phyloP scores from a whole-genome alignment of 352 stramenopile species.

The Pythium aquatile region DNA sequence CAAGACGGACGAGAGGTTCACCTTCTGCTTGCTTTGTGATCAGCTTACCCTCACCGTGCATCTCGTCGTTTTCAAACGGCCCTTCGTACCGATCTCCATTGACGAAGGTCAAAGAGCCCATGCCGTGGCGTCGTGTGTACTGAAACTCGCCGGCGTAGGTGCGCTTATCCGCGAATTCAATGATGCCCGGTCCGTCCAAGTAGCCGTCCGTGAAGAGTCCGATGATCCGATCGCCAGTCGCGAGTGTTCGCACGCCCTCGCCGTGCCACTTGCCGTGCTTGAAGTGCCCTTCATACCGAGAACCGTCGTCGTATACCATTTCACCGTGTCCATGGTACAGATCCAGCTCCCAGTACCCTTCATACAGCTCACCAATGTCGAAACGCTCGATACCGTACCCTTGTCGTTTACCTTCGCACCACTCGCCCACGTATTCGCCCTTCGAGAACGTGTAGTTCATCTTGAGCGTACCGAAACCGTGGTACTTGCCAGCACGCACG shows the following conservation, averaged over 20 bases:
- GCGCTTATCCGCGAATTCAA: slow-evolving; percentile 68
- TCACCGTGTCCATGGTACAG: slow-evolving; percentile 67
- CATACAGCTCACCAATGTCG: slow-evolving; percentile 70
- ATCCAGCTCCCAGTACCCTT: slow-evolving; percentile 73
- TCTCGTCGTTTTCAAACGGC: slow-evolving; percentile 79
- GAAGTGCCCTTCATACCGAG: slow-evolving; percentile 66
- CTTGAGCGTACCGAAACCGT: slow-evolving; percentile 68
- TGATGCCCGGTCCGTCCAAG: slow-evolving; percentile 50
- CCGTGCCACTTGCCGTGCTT: slow-evolving; percentile 72
- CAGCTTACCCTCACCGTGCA: slow-evolving; percentile 82
- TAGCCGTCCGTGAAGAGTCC: slow-evolving; percentile 58
- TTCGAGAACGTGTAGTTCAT: slow-evolving; percentile 57
- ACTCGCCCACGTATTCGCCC: slow-evolving; percentile 83
- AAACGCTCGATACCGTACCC: slow-evolving; percentile 83
- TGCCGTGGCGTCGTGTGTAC: slow-evolving; percentile 63
- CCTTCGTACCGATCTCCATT: slow-evolving; percentile 92
- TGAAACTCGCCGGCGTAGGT: slow-evolving; percentile 67
- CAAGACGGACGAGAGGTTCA: slow-evolving; percentile 61
- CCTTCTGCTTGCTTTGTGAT: slow-evolving; percentile 35
- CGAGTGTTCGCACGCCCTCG: slow-evolving; percentile 55
- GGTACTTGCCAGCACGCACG: slow-evolving; percentile 56
- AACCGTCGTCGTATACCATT: slow-evolving; percentile 64
- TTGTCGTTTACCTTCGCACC: slow-evolving; percentile 72
- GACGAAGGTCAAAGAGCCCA: slow-evolving; percentile 78
- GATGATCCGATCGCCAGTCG: slow-evolving; percentile 57